Evolutionary conservation across 2,329 filamentous ascomycete genomes (phyloP), one percentile per base, ranked within the genome.

Genomic region (Lachnellula cervina): DNA sequence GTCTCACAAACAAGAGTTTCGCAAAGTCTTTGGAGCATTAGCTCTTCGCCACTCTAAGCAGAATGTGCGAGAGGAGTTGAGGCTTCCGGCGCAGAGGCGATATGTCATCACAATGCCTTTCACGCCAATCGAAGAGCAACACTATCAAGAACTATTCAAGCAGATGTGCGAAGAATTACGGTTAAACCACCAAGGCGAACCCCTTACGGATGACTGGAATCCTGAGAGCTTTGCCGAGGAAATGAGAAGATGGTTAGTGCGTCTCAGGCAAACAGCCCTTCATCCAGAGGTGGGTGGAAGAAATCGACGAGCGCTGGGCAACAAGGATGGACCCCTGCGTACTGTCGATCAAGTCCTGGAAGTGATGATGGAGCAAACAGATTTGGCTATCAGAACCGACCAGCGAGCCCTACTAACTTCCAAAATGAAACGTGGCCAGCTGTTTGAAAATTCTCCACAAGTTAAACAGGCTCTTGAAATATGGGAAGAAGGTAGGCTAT

Each of bases 21-120:
- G 77, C 44, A 72, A 77, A 0, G 77, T 97, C 0, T 92, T 97
- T 68, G 77, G 80, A 17, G 76, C 73, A 1, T 83, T 97, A 43
- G 81, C 90, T 3, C 73, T 97, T 51, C 84, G 94, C 1, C 93
- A 99, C 69, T 95, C 87, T 2, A 99, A 97, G 70, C 83, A 86
- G 23, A 78, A 83, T 23, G 84, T 97, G 8, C 82, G 90, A 38
- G 78, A 88, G 56, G 92, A 99, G 65, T 78, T 97, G 38, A 77
- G 77, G 2, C 72, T 99, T 11, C 94, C 94, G 9, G 77, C 83
- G 0, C 94, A 99, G 68, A 92, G 88, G 66, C 84, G 94, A 9
- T 86, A 90, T 59, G 86, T 96, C 11, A 89, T 97, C 56, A 94
- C 88, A 1, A 85, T 96, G 69, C 90, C 94, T 0, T 96, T 97